Conservation (phyloP, 768 basidiomycete species). For the Boletus tylopilopsis region DNA sequence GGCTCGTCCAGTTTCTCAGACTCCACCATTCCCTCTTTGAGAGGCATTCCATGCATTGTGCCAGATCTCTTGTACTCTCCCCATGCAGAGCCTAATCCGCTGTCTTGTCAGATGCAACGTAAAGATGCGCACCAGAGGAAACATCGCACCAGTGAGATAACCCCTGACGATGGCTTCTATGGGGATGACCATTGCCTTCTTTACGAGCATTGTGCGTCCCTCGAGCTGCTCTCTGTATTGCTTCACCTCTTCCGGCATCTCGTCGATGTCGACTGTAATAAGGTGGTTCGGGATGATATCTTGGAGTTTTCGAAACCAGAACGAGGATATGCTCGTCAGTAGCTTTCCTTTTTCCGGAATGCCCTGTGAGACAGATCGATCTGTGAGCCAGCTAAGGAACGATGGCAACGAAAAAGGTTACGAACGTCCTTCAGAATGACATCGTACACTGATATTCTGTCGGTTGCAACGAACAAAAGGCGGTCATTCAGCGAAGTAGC, state of each 20-base stretch:
- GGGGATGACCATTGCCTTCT: slow-evolving; percentile 82
- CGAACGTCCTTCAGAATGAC: slow-evolving; percentile 90
- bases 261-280: slow-evolving; percentile 67
- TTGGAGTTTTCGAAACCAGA: slow-evolving; percentile 88
- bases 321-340: slow-evolving; percentile 85
- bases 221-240: slow-evolving; percentile 74
- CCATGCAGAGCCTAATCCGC: slow-evolving; percentile 86
- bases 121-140: background rate
- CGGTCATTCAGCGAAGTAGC: slow-evolving; percentile 61
- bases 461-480: slow-evolving; percentile 91
- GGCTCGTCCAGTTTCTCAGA: slow-evolving; percentile 78
- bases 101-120: slow-evolving; percentile 5
- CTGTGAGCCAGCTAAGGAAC: background rate
- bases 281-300: slow-evolving; percentile 88
- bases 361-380: slow-evolving; percentile 49
- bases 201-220: slow-evolving; percentile 88
- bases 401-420: slow-evolving; percentile 13
- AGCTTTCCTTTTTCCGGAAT: slow-evolving; percentile 92
- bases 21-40: slow-evolving; percentile 78
- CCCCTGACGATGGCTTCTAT: slow-evolving; percentile 96
- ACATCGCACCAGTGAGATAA: slow-evolving; percentile 81
- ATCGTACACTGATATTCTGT: slow-evolving; percentile 96
- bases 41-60: slow-evolving; percentile 81
- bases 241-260: slow-evolving; percentile 79
- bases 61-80: slow-evolving; percentile 83